Evolutionary conservation across 2,329 filamentous ascomycete genomes (phyloP).

Genomic region (Colletotrichum orbiculare): DNA sequence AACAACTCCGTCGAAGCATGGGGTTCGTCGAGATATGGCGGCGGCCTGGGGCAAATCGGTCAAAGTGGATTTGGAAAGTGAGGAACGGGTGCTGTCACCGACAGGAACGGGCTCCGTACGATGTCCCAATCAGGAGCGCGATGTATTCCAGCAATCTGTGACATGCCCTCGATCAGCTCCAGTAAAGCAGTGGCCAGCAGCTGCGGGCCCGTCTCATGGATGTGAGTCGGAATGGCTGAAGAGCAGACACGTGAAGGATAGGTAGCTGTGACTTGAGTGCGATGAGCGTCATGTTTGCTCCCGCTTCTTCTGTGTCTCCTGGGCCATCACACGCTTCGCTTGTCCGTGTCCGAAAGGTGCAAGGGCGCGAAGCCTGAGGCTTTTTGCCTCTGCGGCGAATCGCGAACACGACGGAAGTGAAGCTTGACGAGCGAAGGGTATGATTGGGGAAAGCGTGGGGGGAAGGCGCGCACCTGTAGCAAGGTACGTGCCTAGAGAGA

Average conservation of each 20-base stretch:
- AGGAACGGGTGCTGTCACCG: background rate
- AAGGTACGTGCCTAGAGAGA: no score
- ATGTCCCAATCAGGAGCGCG: conserved; percentile 18
- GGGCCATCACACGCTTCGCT: no score
- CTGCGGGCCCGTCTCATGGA: conserved; percentile 7
- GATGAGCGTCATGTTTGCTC: conserved; percentile 14
- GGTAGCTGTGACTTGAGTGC: background rate
- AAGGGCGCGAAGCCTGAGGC: background rate
- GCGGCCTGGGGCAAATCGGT: conserved; percentile 1
- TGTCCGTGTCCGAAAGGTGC: no score
- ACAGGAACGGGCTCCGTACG: conserved; percentile 14
- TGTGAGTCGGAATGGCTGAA: conserved; percentile 2
- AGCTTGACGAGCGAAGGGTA: conserved; percentile 32
- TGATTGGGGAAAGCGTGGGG: conserved; percentile 30
- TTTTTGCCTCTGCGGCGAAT: conserved; percentile 26
- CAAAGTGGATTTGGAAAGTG: background rate
- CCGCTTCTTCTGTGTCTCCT: conserved; percentile 10
- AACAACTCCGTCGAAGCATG: background rate
- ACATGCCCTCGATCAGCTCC: background rate
- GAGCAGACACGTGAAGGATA: conserved; percentile 24
- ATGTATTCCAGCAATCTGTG: conserved; percentile 8
- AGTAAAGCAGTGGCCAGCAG: background rate
- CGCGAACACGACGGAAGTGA: conserved; percentile 31
- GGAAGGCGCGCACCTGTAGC: background rate
- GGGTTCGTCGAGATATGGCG: conserved; percentile 13